Percentiles rank a stretch among this genome's conserved stretches.
phyloP scores from a whole-genome alignment of 495 filamentous ascomycete species.

The Penicillium parvum region DNA sequence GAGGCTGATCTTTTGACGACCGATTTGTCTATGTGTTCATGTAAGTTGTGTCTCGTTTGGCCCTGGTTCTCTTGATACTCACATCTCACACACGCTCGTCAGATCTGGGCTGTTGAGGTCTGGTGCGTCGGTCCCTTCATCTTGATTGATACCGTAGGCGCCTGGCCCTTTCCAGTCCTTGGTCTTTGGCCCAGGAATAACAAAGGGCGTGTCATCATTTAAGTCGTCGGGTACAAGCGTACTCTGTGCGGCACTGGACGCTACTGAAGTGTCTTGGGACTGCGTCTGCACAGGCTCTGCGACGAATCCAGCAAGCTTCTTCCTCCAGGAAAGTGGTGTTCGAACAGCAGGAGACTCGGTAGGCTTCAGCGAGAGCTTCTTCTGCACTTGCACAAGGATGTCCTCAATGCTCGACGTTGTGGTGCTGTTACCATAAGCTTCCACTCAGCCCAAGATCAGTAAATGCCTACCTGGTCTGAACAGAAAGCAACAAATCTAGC shows the following conservation, averaged over 20 bases:
- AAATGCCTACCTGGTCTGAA: slow-evolving; percentile 2
- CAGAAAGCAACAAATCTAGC: slow-evolving; percentile 2
- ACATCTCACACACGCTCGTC: slow-evolving; percentile 7
- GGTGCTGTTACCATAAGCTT: background rate
- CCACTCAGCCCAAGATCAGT: background rate
- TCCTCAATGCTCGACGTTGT: slow-evolving; percentile 5
- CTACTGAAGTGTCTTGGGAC: background rate
- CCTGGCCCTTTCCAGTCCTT: slow-evolving; percentile 1
- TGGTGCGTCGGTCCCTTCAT: slow-evolving; percentile 2
- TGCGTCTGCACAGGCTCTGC: background rate
- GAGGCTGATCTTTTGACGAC: slow-evolving; percentile 1
- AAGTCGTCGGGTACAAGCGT: background rate
- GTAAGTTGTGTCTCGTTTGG: background rate
- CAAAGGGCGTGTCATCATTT: background rate
- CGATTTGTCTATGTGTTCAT: background rate
- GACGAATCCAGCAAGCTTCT: slow-evolving; percentile 4
- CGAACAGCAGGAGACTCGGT: background rate
- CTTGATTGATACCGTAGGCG: background rate
- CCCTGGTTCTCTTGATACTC: background rate
- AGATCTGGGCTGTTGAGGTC: slow-evolving; percentile 5
- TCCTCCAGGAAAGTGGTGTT: slow-evolving; percentile 1
- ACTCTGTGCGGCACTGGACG: background rate
- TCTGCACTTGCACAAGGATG: slow-evolving; percentile 3
- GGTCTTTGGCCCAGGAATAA: background rate
- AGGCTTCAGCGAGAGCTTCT: background rate